Percentiles rank a stretch among this genome's conserved stretches.
Conservation (phyloP, 148 eudicot species). For the Chenopodium quinoa region DNA sequence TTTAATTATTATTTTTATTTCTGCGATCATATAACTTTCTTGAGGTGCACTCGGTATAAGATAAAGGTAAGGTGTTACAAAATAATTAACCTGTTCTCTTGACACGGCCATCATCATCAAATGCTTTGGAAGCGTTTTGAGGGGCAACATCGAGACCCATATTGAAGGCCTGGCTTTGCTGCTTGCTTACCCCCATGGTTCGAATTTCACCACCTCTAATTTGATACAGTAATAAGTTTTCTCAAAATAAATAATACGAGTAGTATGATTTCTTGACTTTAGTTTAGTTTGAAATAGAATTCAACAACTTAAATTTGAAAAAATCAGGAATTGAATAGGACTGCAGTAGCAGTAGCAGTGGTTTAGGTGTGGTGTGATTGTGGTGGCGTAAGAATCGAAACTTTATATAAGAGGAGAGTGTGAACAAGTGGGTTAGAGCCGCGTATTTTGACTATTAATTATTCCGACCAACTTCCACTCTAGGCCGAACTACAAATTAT, state of each 20-base stretch:
- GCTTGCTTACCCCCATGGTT: constrained; percentile 7
- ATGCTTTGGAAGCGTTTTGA: constrained; percentile 36
- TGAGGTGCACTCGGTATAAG: too few relatives aligned
- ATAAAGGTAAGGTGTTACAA: neutral
- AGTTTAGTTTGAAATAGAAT: too few relatives aligned
- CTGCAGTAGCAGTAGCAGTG: neutral
- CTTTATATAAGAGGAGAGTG: neutral
- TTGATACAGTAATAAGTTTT: neutral
- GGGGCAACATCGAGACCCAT: constrained; percentile 30
- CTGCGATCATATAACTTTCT: too few relatives aligned
- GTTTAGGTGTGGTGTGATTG: neutral
- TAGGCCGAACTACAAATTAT: neutral
- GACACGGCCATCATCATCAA: constrained; percentile 63
- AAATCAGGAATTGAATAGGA: too few relatives aligned
- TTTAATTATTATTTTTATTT: too few relatives aligned
- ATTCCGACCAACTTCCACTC: neutral
- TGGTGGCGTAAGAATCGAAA: neutral
- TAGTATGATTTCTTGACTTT: too few relatives aligned
- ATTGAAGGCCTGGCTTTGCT: constrained; percentile 36
- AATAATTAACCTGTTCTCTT: constrained; percentile 56
- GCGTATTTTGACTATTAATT: neutral
- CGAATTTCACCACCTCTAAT: too few relatives aligned
- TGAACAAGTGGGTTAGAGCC: neutral
- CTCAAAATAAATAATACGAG: too few relatives aligned
- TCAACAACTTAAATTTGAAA: too few relatives aligned